These are phyloP conservation scores for Termitomyces sp. DNA, from an alignment of 768 basidiomycete species.

Conservation along the genomic window DNA sequence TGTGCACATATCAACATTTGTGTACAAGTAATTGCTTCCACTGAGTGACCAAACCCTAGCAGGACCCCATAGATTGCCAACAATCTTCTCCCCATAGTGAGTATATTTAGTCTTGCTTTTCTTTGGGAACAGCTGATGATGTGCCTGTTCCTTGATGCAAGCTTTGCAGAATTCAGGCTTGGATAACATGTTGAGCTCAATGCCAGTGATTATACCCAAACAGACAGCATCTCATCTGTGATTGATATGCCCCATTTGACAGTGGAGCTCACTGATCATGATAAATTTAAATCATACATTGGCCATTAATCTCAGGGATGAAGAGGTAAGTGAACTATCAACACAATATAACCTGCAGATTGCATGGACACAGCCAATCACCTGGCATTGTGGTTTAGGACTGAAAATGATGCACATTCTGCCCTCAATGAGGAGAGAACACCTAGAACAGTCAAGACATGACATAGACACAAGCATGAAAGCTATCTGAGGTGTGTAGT, in stretches of 20 bases:
- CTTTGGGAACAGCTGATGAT: neutral
- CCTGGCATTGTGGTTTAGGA: neutral
- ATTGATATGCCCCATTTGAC: conserved; percentile 10
- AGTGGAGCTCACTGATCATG: neutral
- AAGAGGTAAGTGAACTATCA: neutral
- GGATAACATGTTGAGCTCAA: neutral
- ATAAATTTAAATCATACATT: neutral
- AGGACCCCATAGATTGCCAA: neutral
- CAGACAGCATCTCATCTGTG: neutral
- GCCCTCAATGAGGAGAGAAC: neutral
- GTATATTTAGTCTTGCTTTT: neutral
- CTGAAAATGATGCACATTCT: neutral
- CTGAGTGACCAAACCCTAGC: neutral
- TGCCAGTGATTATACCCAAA: neutral
- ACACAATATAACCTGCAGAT: neutral
- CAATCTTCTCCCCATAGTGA: neutral
- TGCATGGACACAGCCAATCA: neutral
- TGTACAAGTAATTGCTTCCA: neutral
- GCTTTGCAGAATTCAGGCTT: neutral
- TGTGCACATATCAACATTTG: too few relatives aligned
- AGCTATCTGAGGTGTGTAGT: too few relatives aligned
- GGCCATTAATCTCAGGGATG: neutral
- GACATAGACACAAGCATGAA: neutral
- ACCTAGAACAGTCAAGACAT: neutral
- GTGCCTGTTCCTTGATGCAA: neutral